Percentiles rank a stretch among this genome's conserved stretches.
Conservation (phyloP, 257 asterid species). For the Primulina tabacum region DNA sequence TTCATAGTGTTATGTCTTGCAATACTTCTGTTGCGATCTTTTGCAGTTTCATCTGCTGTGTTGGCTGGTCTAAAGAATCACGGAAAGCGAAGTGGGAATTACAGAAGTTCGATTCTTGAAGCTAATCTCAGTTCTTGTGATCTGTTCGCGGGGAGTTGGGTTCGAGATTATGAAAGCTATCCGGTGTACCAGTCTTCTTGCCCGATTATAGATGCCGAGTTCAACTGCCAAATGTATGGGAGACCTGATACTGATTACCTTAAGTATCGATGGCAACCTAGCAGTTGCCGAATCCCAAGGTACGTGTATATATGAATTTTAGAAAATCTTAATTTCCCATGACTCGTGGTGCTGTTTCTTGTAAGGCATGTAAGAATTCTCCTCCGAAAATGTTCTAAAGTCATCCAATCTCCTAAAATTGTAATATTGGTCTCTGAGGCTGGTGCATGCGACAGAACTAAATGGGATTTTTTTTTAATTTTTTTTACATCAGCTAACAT, state of each 20-base stretch:
- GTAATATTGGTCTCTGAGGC: too few relatives aligned
- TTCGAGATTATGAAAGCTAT: constrained; percentile 50
- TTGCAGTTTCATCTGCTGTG: constrained; percentile 45
- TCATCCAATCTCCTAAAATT: too few relatives aligned
- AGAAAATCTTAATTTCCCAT: background rate
- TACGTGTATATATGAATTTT: constrained; percentile 3
- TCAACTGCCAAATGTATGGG: constrained; percentile 82
- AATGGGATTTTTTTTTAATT: too few relatives aligned
- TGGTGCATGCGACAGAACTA: too few relatives aligned
- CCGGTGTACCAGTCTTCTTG: constrained; percentile 71
- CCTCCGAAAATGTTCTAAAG: too few relatives aligned
- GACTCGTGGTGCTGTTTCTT: background rate
- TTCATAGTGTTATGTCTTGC: constrained; percentile 28
- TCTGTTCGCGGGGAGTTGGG: constrained; percentile 79
- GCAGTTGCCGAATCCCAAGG: constrained; percentile 81
- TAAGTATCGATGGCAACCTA: constrained; percentile 83
- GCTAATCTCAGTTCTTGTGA: constrained; percentile 55
- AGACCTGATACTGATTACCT: constrained; percentile 90
- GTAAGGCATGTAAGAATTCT: too few relatives aligned
- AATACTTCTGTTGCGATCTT: constrained; percentile 24
- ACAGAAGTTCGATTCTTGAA: constrained; percentile 43
- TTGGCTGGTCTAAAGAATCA: constrained; percentile 39
- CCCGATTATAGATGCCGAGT: constrained; percentile 62
- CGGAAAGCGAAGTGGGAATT: constrained; percentile 33
- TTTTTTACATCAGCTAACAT: too few relatives aligned